Percentiles rank a stretch among this genome's conserved stretches.
Conservation (phyloP, 768 basidiomycete genomes). For the Podaxis pistillaris region DNA sequence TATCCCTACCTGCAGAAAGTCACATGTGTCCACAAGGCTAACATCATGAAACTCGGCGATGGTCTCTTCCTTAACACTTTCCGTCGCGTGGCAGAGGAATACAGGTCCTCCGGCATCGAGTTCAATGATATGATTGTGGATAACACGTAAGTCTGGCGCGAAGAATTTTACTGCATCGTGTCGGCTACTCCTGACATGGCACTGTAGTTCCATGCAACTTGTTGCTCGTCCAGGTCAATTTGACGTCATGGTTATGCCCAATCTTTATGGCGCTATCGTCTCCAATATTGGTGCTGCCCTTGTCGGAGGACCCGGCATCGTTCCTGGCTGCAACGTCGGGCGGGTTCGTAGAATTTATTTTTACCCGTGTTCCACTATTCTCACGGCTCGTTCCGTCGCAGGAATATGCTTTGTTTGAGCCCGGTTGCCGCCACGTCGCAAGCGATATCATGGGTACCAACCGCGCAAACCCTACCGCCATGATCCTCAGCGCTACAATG, state of each 20-base stretch:
- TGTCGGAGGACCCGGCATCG: constrained; percentile 96
- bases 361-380: constrained; percentile 1
- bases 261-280: constrained; percentile 94
- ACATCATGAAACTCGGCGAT: constrained; percentile 99
- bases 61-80: constrained; percentile 99
- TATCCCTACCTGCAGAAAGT: constrained; percentile 71
- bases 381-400: constrained; percentile 27
- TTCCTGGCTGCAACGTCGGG: constrained; percentile 97
- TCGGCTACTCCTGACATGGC: constrained; percentile 6
- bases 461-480: constrained; percentile 95
- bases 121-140: constrained; percentile 99
- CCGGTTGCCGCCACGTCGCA: constrained; percentile 94
- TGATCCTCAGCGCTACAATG: constrained; percentile 97
- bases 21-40: constrained; percentile 99
- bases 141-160: constrained; percentile 71
- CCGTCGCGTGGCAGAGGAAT: constrained; percentile 94
- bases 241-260: constrained; percentile 99
- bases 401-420: constrained; percentile 99
- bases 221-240: constrained; percentile 95
- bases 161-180: not conserved
- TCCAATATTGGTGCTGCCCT: constrained; percentile 99
- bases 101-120: constrained; percentile 87
- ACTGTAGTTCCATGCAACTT: constrained; percentile 92
- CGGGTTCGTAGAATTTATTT: constrained; percentile 44
- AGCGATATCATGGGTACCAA: constrained; percentile 96